These are phyloP conservation scores for Hanseniaspora sp. DNA, from an alignment of 1,139 yeast species.

Conservation along the genomic window DNA sequence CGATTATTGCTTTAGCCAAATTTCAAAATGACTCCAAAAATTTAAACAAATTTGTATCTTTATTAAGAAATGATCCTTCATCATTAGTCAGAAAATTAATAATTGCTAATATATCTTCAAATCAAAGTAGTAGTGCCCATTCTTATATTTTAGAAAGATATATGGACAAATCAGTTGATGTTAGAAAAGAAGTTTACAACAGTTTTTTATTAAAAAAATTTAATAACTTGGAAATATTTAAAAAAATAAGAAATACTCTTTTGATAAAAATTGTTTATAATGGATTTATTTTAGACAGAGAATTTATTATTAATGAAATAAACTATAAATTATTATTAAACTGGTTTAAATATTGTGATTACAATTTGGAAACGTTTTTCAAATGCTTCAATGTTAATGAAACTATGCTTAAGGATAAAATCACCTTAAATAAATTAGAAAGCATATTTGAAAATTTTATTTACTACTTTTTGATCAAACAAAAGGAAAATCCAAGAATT, in stretches of 20 bases:
- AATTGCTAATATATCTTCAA: constrained; percentile 2
- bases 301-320: constrained; percentile 3
- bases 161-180: constrained; percentile 32
- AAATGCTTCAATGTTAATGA: constrained; percentile 3
- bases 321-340: background rate
- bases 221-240: constrained; percentile 1
- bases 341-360: constrained; percentile 9
- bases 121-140: background rate
- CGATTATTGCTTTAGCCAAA: constrained; percentile 67
- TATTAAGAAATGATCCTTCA: constrained; percentile 24
- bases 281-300: constrained; percentile 15
- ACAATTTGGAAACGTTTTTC: constrained; percentile 3
- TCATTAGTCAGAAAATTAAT: constrained; percentile 1
- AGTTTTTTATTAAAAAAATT: constrained; percentile 58
- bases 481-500: background rate
- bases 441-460: constrained; percentile 6
- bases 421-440: constrained; percentile 1
- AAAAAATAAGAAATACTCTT: constrained; percentile 11
- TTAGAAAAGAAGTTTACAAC: constrained; percentile 51
- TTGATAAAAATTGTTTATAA: constrained; percentile 10
- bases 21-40: constrained; percentile 47
- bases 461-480: background rate
- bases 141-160: constrained; percentile 8
- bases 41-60: constrained; percentile 1
- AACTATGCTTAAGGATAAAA: background rate